phyloP scores from a whole-genome alignment of 169 alveolate genomes.

The Cryptosporidium ubiquitum region DNA sequence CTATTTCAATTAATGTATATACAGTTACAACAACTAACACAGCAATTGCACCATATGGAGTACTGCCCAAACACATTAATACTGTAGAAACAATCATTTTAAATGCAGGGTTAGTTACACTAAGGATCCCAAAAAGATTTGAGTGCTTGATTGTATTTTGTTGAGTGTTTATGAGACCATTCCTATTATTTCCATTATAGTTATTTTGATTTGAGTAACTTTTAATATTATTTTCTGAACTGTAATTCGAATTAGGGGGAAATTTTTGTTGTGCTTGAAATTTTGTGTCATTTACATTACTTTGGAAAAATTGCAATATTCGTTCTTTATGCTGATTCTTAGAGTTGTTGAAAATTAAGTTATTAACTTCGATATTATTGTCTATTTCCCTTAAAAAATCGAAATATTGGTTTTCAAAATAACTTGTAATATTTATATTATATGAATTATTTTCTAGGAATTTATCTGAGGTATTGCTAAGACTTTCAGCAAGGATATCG shows the following conservation, averaged over 20 bases:
- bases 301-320: neutral
- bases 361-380: neutral
- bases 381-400: neutral
- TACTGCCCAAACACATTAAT: constrained; percentile 56
- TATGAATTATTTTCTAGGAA: neutral
- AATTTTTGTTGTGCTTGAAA: neutral
- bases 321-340: neutral
- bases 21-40: constrained; percentile 58
- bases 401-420: neutral
- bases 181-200: neutral
- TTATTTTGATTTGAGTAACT: neutral
- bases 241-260: neutral
- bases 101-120: constrained; percentile 65
- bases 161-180: neutral
- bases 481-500: too few species aligned
- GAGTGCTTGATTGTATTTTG: neutral
- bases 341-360: neutral
- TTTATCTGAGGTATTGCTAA: neutral
- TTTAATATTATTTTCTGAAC: neutral
- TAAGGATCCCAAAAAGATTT: constrained; percentile 8
- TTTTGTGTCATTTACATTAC: neutral
- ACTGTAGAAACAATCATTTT: constrained; percentile 59
- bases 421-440: neutral
- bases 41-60: constrained; percentile 74
- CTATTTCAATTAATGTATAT: constrained; percentile 61